phyloP scores from a whole-genome alignment of 2,329 filamentous ascomycete species.

The Ambrosiella beaveri region DNA sequence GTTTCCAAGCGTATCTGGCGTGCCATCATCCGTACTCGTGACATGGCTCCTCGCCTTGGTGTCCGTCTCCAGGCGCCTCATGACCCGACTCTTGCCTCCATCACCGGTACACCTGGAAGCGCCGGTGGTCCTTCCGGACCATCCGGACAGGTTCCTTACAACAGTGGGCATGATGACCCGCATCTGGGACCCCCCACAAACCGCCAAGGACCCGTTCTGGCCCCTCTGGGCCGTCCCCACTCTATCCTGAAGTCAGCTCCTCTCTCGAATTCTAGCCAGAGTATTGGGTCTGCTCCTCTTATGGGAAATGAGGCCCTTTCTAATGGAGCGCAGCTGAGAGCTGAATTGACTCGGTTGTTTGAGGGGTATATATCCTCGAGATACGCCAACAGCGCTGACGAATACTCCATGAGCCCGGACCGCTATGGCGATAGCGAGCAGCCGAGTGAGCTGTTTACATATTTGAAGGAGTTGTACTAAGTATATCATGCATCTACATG shows the following conservation, averaged over 20 bases:
- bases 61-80: slow-evolving; percentile 21
- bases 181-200: not conserved
- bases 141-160: not conserved
- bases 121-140: not conserved
- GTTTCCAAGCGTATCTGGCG: slow-evolving; percentile 59
- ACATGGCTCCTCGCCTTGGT: slow-evolving; percentile 53
- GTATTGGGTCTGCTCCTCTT: slow-evolving; percentile 13
- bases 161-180: slow-evolving; percentile 6
- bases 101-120: not conserved
- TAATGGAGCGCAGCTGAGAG: slow-evolving; percentile 34
- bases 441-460: slow-evolving; percentile 8
- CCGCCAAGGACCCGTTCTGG: slow-evolving; percentile 7
- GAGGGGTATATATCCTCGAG: slow-evolving; percentile 23
- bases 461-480: slow-evolving; percentile 8
- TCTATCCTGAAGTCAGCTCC: slow-evolving; percentile 9
- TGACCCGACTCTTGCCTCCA: slow-evolving; percentile 12
- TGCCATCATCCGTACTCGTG: slow-evolving; percentile 52
- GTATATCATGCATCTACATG: not conserved
- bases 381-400: slow-evolving; percentile 4
- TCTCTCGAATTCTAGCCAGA: not conserved
- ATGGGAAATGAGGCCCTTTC: slow-evolving; percentile 13
- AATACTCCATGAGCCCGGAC: slow-evolving; percentile 4
- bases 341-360: slow-evolving; percentile 34
- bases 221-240: slow-evolving; percentile 4
- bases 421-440: not conserved